Conservation (phyloP, 345 rosid species). For the Jatropha curcas region DNA sequence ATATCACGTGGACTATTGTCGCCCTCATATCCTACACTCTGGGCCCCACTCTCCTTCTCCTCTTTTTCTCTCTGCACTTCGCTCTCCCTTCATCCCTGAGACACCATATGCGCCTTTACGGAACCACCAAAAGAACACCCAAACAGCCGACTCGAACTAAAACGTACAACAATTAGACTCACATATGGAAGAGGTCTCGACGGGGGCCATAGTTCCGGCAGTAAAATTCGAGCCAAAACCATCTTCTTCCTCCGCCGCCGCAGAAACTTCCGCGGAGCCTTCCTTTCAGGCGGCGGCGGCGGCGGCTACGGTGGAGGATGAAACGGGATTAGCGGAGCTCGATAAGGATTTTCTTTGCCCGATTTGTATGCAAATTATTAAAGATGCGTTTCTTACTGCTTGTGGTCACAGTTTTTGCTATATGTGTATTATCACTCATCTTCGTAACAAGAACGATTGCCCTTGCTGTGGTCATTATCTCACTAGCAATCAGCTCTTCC, state of each 20-base stretch:
- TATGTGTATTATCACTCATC: conserved; percentile 94
- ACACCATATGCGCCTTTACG: background rate
- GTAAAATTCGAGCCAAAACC: conserved; percentile 22
- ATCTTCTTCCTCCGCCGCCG: conserved; percentile 21
- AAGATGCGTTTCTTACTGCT: conserved; percentile 91
- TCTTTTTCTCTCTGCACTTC: background rate
- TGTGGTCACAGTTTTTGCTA: conserved; percentile 99
- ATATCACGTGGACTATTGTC: conserved; percentile 23
- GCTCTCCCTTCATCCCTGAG: background rate
- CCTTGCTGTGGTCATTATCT: conserved; percentile 88
- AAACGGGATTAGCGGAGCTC: conserved; percentile 18
- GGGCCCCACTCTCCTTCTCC: conserved; percentile 18
- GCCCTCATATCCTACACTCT: conserved; percentile 16
- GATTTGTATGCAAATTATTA: conserved; percentile 95
- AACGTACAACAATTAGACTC: too few relatives aligned
- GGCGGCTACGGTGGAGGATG: conserved; percentile 12
- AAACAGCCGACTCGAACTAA: too few relatives aligned
- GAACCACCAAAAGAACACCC: background rate
- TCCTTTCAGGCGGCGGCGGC: background rate
- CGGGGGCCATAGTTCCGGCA: conserved; percentile 30
- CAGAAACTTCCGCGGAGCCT: background rate
- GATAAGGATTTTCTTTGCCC: conserved; percentile 89
- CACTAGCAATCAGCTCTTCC: conserved; percentile 75
- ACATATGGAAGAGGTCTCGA: conserved; percentile 32
- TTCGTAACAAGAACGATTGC: conserved; percentile 89